These are phyloP conservation scores for Exophiala phaeomuriformis DNA, from an alignment of 2,329 filamentous ascomycete genomes.

Conservation along the genomic window DNA sequence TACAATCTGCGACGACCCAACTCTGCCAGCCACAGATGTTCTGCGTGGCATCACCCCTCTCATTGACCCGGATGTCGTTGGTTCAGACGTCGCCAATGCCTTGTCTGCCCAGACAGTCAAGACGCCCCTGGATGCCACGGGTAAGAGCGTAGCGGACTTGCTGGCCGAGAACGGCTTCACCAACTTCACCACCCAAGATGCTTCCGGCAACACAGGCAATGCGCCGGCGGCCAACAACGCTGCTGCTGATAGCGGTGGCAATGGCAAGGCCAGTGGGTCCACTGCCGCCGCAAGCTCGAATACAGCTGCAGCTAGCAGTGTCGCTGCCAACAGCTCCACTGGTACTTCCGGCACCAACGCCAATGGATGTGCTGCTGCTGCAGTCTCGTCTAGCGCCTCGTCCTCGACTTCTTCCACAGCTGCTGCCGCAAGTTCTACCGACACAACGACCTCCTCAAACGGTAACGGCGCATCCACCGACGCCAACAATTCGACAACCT, in stretches of 20 bases:
- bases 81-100: constrained; percentile 52
- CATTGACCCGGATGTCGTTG: constrained; percentile 57
- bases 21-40: constrained; percentile 53
- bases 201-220: constrained; percentile 28
- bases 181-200: constrained; percentile 42
- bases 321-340: constrained; percentile 17
- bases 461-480: no score
- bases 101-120: constrained; percentile 49
- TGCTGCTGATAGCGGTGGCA: background rate
- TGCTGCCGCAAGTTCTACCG: background rate
- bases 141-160: constrained; percentile 60
- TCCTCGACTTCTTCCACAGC: constrained; percentile 14
- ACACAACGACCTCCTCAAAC: no score
- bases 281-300: no score
- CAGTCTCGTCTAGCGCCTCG: constrained; percentile 1
- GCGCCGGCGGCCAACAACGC: constrained; percentile 29
- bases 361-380: constrained; percentile 2
- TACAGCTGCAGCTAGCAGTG: background rate
- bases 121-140: constrained; percentile 51
- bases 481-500: background rate
- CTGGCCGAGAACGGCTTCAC: constrained; percentile 56
- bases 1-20: constrained; percentile 57
- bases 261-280: no score
- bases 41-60: constrained; percentile 61
- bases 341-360: constrained; percentile 1